These are phyloP conservation scores for Suillus luteus DNA, from an alignment of 768 basidiomycete species.

Conservation along the genomic window DNA sequence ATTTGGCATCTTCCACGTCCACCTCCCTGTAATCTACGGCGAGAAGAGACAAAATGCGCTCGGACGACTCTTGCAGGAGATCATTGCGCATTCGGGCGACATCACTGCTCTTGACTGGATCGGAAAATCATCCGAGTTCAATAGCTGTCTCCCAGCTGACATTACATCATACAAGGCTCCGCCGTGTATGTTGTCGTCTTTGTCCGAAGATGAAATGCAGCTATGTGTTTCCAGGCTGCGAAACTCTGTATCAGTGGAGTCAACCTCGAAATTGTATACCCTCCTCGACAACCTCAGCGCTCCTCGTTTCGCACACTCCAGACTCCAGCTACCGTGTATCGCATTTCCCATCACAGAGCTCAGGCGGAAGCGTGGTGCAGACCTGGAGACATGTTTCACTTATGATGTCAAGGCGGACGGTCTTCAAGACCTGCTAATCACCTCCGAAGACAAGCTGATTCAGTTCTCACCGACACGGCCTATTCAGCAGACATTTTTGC, in stretches of 20 bases:
- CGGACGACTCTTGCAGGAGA: not conserved
- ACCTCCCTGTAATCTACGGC: not conserved
- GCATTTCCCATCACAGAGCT: not conserved
- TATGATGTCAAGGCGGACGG: not conserved
- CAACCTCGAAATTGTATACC: not conserved
- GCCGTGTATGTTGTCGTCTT: not conserved
- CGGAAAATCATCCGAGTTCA: not conserved
- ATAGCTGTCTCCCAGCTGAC: constrained; percentile 3
- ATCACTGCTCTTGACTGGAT: not conserved
- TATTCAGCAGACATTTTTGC: not conserved
- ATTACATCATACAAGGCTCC: not conserved
- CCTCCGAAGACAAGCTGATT: not conserved
- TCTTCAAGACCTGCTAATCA: not conserved
- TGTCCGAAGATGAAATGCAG: not conserved
- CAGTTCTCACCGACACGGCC: not conserved
- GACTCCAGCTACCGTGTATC: not conserved
- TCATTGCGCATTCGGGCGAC: not conserved
- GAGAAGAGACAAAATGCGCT: not conserved
- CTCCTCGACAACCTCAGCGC: not conserved
- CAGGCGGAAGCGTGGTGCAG: not conserved
- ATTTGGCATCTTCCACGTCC: not conserved
- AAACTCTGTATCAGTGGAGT: not conserved
- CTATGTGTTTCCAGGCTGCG: not conserved
- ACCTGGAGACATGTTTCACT: not conserved
- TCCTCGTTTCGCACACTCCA: constrained; percentile 1